Evolutionary conservation across 768 basidiomycete species (phyloP), one percentile per base, ranked within the genome.

Genomic region (Crassisporium funariophilum): DNA sequence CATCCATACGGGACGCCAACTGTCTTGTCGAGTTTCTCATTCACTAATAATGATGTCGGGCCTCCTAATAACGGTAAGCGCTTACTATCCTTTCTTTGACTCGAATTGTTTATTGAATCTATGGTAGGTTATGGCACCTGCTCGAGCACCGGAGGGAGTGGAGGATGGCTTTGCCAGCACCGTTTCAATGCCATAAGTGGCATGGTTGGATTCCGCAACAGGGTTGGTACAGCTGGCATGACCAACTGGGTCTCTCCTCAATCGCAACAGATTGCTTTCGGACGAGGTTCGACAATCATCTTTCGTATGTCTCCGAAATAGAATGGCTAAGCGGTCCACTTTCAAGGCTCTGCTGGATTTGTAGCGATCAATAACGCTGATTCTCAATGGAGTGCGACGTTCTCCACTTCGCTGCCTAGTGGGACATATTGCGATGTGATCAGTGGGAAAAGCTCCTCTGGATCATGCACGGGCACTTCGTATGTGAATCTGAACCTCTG

Each of bases 161-260:
- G 70, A n/a, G 81, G 82, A 1, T 85, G 82, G 82, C 64, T 80
- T 25, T 85, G 83, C 58, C 83, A 86, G 55, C 84, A 86, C 53
- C 78, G 84, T 4, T 82, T 73, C 68, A 56, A 70, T 4, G 74
- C 82, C 4, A 67, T 85, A 33, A 63, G 70, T 2, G 83, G 83
- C 4, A 83, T 85, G 82, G 74, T 75, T n/a, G 81, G 79, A 2
- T 84, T 85, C 69, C 71, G 76, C 24, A 82, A 84, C 53, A 69
- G 70, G 24, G 83, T 83, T 7, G 82, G 82, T 4, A 56, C 66
- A 2, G 70, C 78, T 3, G 59, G 71, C 1, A 53, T 87, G 4
- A 75, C 64, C 1, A 71, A 83, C 54, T 86, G 83, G 82, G 71
- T 78, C 5, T 75, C 82, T 2, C 78, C 82, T 0, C 71, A 73